Base-by-base conservation (phyloP, 1,284 basidiomycete species). In the Kalmanozyma brasiliensis region DNA sequence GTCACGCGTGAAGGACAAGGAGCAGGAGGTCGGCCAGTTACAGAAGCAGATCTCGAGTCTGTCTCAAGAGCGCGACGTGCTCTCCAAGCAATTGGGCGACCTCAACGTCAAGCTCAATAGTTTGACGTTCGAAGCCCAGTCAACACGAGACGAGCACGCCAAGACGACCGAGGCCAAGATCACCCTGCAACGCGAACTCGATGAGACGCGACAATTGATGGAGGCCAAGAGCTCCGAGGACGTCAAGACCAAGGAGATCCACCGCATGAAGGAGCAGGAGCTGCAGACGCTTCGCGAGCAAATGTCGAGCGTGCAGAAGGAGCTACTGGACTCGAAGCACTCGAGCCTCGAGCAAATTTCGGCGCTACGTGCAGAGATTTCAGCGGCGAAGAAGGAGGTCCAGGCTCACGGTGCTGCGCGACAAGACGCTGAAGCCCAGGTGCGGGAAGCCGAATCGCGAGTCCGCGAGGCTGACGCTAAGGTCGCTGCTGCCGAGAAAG, bases 201-300 rank as follows among this genome's bases (percentile, higher is more conserved):
- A 97, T 77, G 91, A 92, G 51, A 79, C 77, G 0, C 60, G 94
- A 7, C 84, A 86, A 19, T 83, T 92, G 17, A 88, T 96, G 85
- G 89, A 90, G 49, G 90, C 91, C 6, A 95, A 94, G 83, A 88
- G 89, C 1, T 90, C 89, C 19, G 94, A 96, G 79, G 93, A 94
- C 77, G 89, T 88, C 30, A 89, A 90, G 55, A 88, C 91, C 22
- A 87, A 87, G 45, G 92, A 96, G 80, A 91, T 89, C 2, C 92
- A 93, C 82, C 90, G 90, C 82, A 91, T 91, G 83, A 91, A 90
- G 78, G 93, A 95, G 72, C 87, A 89, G 40, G 94, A 98, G 82
- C 87, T 96, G 17, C 82, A 84, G 1, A 86, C 88, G 24, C 84
- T 97, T 10, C 89, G 94, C n/a, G 82, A 83, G 10, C 89, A 93